phyloP scores from a whole-genome alignment of 345 rosid species.

The Eucalyptus pauciflora region DNA sequence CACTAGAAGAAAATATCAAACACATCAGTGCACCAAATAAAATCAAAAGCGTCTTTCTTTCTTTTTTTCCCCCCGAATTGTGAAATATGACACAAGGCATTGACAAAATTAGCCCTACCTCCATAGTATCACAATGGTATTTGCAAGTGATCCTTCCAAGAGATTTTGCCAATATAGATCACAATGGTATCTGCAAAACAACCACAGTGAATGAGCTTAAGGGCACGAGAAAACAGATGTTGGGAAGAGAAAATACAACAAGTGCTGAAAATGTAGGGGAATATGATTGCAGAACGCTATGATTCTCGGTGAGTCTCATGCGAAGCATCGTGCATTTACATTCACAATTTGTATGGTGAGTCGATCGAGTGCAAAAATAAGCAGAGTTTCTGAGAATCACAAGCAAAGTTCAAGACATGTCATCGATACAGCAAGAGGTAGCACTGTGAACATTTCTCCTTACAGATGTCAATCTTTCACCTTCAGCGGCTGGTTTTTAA shows the following conservation, averaged over 20 bases:
- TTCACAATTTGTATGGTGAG: neutral
- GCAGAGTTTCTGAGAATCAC: neutral
- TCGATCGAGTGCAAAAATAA: neutral
- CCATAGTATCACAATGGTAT: neutral
- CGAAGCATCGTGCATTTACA: neutral
- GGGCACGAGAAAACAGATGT: neutral
- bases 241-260: neutral
- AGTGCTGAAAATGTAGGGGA: neutral
- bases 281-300: neutral
- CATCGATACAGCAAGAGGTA: neutral
- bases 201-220: neutral
- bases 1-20: neutral
- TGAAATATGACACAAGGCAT: neutral
- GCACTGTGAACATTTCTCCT: neutral
- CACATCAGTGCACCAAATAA: neutral
- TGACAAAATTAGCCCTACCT: neutral
- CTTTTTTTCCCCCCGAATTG: neutral
- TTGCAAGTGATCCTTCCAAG: neutral
- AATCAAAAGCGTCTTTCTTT: neutral
- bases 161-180: neutral
- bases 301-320: neutral
- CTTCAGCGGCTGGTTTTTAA: accelerated
- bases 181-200: neutral
- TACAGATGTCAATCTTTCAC: neutral
- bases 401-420: neutral